phyloP scores from a whole-genome alignment of 2,329 filamentous ascomycete species.

The Beauveria medogensis region DNA sequence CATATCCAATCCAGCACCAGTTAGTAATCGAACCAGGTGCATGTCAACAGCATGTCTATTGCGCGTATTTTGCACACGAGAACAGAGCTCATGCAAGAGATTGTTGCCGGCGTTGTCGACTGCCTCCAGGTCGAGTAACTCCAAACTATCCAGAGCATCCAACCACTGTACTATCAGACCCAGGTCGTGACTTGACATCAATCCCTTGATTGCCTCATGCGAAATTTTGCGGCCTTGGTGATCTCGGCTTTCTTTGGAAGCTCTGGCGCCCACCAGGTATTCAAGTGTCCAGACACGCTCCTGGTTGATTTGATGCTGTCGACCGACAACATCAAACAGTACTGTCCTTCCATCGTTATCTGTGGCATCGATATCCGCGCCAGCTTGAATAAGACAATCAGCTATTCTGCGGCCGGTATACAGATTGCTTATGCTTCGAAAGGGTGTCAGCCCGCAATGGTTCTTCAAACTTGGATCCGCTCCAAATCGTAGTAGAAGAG shows the following conservation, averaged over 20 bases:
- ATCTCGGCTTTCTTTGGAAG: neutral
- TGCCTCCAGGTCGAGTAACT: neutral
- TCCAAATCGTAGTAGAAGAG: neutral
- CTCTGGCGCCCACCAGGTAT: neutral
- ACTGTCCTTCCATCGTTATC: neutral
- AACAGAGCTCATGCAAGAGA: constrained; percentile 1
- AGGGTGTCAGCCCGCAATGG: neutral
- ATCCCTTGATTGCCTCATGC: neutral
- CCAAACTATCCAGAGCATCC: neutral
- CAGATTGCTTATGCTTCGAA: neutral
- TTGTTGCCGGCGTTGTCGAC: constrained; percentile 1
- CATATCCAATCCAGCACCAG: neutral
- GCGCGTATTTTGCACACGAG: neutral
- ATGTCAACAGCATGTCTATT: neutral
- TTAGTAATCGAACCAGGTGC: neutral
- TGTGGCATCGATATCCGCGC: neutral
- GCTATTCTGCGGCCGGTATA: neutral
- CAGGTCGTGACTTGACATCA: neutral
- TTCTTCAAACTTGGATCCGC: constrained; percentile 3
- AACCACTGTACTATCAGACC: neutral
- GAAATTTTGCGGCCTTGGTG: neutral
- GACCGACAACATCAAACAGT: neutral
- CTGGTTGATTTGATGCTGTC: neutral
- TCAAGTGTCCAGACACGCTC: neutral
- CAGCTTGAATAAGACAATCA: neutral